These are phyloP conservation scores for Naganishia onofrii DNA, from an alignment of 768 basidiomycete species.

Conservation along the genomic window DNA sequence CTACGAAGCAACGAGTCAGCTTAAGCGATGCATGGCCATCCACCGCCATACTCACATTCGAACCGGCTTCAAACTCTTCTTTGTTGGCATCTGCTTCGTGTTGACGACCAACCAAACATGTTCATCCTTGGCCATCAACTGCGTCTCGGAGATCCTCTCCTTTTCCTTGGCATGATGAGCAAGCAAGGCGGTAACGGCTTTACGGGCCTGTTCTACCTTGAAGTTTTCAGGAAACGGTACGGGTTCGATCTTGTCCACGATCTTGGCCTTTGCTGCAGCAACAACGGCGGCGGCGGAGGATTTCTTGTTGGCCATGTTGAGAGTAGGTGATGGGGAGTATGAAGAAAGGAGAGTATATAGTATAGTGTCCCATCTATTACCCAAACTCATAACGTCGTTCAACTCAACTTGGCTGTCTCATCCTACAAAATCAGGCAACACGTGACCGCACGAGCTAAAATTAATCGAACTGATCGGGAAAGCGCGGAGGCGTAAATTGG, in stretches of 20 bases:
- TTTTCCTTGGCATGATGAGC: conserved; percentile 66
- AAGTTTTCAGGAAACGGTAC: conserved; percentile 51
- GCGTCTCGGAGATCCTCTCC: conserved; percentile 65
- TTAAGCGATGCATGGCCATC: not conserved
- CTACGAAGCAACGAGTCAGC: conserved; percentile 29
- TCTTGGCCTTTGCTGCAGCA: conserved; percentile 7
- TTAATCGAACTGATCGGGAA: too few species aligned
- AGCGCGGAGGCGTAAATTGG: too few species aligned
- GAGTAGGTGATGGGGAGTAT: not conserved
- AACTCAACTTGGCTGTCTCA: too few species aligned
- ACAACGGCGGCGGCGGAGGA: conserved; percentile 3
- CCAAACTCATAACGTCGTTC: too few species aligned
- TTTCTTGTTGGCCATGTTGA: conserved; percentile 25
- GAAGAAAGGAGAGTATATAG: too few species aligned
- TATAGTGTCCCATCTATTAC: too few species aligned
- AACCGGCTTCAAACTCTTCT: conserved; percentile 72
- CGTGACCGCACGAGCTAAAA: too few species aligned
- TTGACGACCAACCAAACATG: conserved; percentile 84
- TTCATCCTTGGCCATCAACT: conserved; percentile 70
- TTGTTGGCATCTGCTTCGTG: conserved; percentile 75
- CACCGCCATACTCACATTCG: conserved; percentile 65
- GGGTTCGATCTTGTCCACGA: conserved; percentile 8
- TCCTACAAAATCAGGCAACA: too few species aligned
- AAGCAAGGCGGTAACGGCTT: conserved; percentile 75
- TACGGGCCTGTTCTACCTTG: conserved; percentile 67